Percentiles rank a stretch among this genome's conserved stretches.
Evolutionary conservation across 2,329 filamentous ascomycete species (phyloP).

Genomic region (Fusarium clavum): DNA sequence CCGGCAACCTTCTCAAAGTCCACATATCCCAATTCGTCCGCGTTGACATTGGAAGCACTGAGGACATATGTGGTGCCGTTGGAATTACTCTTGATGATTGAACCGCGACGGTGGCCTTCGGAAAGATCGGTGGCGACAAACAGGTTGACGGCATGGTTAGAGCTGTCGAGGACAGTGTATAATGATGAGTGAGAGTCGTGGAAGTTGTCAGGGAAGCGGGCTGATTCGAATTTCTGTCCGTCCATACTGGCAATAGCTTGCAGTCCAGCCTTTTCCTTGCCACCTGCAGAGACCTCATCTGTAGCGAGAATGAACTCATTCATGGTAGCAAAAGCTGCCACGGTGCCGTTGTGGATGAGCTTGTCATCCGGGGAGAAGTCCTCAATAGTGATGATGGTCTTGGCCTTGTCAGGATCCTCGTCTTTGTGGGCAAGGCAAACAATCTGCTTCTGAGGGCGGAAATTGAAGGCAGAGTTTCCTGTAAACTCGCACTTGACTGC

Average conservation of each 20-base stretch:
- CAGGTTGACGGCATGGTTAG: conserved; percentile 92
- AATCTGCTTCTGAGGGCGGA: conserved; percentile 66
- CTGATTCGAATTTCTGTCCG: conserved; percentile 82
- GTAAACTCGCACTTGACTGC: conserved; percentile 90
- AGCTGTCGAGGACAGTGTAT: conserved; percentile 95
- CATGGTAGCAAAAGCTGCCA: conserved; percentile 93
- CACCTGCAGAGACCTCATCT: conserved; percentile 68
- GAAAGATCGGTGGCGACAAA: conserved; percentile 84
- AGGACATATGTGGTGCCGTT: conserved; percentile 96
- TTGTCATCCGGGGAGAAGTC: conserved; percentile 79
- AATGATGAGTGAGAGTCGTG: conserved; percentile 80
- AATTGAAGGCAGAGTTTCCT: conserved; percentile 68
- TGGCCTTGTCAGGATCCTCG: conserved; percentile 69
- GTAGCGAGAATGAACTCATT: conserved; percentile 95
- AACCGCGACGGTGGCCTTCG: conserved; percentile 77
- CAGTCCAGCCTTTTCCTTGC: conserved; percentile 68
- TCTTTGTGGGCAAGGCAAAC: conserved; percentile 68
- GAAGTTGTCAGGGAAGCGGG: conserved; percentile 88
- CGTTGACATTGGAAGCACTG: conserved; percentile 84
- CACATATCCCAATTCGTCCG: conserved; percentile 80
- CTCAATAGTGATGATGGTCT: conserved; percentile 80
- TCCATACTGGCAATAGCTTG: conserved; percentile 87
- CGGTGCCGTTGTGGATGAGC: conserved; percentile 62
- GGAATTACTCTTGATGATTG: conserved; percentile 97
- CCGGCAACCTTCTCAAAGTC: conserved; percentile 97